Conservation (phyloP, 1,139 yeast species). For the Pichia sorboxylosa region DNA sequence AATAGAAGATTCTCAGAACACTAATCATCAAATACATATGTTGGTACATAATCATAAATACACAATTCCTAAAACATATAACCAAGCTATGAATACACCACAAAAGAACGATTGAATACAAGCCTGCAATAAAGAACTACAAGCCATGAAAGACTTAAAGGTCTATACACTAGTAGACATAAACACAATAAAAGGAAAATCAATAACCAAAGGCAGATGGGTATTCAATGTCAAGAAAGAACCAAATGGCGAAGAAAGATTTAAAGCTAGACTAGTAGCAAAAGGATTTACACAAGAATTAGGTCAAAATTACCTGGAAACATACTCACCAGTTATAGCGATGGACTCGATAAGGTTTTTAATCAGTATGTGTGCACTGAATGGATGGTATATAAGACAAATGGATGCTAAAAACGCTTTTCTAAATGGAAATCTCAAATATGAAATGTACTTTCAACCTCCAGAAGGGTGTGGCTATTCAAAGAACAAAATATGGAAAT, state of each 20-base stretch:
- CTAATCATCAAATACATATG: background rate
- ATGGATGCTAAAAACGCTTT: slow-evolving; percentile 10
- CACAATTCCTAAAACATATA: background rate
- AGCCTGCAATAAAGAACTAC: slow-evolving; percentile 1
- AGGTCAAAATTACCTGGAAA: slow-evolving; percentile 7
- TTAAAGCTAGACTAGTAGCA: slow-evolving; percentile 7
- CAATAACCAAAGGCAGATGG: slow-evolving; percentile 5
- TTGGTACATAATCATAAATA: background rate
- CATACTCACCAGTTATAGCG: slow-evolving; percentile 7
- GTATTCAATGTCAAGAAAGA: slow-evolving; percentile 5
- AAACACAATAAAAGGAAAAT: background rate
- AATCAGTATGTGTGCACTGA: slow-evolving; percentile 1
- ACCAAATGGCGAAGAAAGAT: slow-evolving; percentile 1
- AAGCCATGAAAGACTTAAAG: slow-evolving; percentile 1
- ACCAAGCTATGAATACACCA: background rate
- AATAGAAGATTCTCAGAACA: too few species aligned
- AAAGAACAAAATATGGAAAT: slow-evolving; percentile 3
- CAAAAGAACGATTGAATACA: background rate
- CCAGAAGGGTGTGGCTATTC: slow-evolving; percentile 1
- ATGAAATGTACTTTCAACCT: slow-evolving; percentile 2
- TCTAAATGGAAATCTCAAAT: slow-evolving; percentile 8
- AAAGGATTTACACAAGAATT: slow-evolving; percentile 4
- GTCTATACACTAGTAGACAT: background rate
- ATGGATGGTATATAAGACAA: slow-evolving; percentile 6
- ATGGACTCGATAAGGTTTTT: slow-evolving; percentile 7